Evolutionary conservation across 768 basidiomycete species (phyloP).

Genomic region (Tephrocybe sp.): DNA sequence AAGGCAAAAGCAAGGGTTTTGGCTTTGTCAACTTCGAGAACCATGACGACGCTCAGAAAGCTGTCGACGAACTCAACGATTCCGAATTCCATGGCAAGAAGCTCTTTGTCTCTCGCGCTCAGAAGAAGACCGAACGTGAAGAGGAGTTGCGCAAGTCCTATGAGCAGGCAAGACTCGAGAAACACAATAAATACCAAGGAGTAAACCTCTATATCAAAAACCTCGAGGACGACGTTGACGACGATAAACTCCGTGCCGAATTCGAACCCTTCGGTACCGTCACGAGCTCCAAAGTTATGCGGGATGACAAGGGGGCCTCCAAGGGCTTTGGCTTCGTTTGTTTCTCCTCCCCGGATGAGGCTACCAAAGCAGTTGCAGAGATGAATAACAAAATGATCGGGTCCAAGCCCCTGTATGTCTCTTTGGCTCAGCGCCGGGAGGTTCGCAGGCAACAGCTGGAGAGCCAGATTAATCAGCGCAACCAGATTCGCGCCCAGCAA

Average conservation of each 20-base stretch:
- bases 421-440: constrained; percentile 96
- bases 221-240: constrained; percentile 96
- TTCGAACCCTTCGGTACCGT: constrained; percentile 97
- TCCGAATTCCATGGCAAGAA: constrained; percentile 81
- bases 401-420: constrained; percentile 97
- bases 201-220: constrained; percentile 99
- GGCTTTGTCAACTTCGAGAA: constrained; percentile 96
- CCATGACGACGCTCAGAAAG: constrained; percentile 89
- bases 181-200: constrained; percentile 96
- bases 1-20: constrained; percentile 93
- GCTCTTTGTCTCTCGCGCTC: constrained; percentile 93
- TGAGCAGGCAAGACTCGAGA: constrained; percentile 96
- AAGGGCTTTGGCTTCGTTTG: constrained; percentile 99
- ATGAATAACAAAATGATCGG: constrained; percentile 99
- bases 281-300: constrained; percentile 99
- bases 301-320: constrained; percentile 89
- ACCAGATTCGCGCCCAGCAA: constrained; percentile 96
- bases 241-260: constrained; percentile 94
- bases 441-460: constrained; percentile 98
- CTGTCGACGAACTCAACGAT: constrained; percentile 89
- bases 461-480: constrained; percentile 97
- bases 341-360: constrained; percentile 97
- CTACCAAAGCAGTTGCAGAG: constrained; percentile 98
- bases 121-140: constrained; percentile 98
- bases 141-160: constrained; percentile 92